Evolutionary conservation across 805 yeast species (phyloP), one percentile per base, ranked within the genome.

Genomic region (Ogataea dorogensis): DNA sequence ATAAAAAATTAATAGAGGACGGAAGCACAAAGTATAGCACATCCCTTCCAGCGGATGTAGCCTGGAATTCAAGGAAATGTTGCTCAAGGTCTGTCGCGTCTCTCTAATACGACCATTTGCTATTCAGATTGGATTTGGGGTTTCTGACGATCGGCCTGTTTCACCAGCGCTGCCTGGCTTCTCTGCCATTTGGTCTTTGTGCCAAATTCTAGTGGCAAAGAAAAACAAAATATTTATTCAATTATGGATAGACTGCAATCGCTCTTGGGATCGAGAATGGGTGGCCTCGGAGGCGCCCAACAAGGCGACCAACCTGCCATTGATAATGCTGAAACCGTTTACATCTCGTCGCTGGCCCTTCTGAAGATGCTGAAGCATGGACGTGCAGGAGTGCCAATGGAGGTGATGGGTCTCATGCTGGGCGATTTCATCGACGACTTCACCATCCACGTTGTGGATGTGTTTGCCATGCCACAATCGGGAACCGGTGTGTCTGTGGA

Each of bases 401-500:
- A 74, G 58, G 81, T 75, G 34, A 93, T 93, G 99, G 99, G 99
- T 3, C 71, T 93, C 47, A 93, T 93, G 99, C 73, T 94, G 44
- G 99, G 99, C 29, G 97, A 91, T 51, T 91, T 93, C 64, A 93
- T 93, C 17, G 98, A 93, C 61, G 98, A 93, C 44, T 91, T 84
- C 63, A 93, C 98, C 0, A 93, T 93, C 24, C 95, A 89, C 53
- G 99, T 93, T 24, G 87, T 87, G 37, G 99, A 93, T 58, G 98
- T 94, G 33, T 93, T 93, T 71, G 98, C 98, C 38, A 93, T 93
- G 99, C 99, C 99, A 13, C 98, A 93, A 67, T 57, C 64, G 15
- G 95, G 96, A 56, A 93, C 99, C 7, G 99, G 98, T 42, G 98
- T 94, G 13, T 84, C 95, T 40, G 99, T 93, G 40, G 98, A 93